Evolutionary conservation across 306 rosid species (phyloP).

Genomic region (Myrica gale): DNA sequence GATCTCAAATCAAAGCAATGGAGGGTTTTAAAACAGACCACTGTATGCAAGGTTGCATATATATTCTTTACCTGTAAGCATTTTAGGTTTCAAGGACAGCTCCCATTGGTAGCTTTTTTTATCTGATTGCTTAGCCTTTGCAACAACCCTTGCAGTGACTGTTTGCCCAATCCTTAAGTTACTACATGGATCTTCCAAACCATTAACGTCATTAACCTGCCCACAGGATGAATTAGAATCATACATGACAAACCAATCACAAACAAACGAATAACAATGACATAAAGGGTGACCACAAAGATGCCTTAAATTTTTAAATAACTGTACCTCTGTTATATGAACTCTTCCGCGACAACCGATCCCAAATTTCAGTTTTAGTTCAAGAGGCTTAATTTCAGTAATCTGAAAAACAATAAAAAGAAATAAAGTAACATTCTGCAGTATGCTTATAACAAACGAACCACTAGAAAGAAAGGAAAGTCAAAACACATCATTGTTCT

Average conservation of each 20-base stretch:
- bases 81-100: slow-evolving; percentile 63
- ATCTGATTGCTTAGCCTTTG: slow-evolving; percentile 56
- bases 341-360: slow-evolving; percentile 67
- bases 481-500: slow-evolving; percentile 10
- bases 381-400: slow-evolving; percentile 74
- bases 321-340: slow-evolving; percentile 79
- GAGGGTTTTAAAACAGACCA: slow-evolving; percentile 9
- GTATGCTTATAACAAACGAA: background rate
- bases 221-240: slow-evolving; percentile 13
- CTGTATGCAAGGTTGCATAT: background rate
- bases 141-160: slow-evolving; percentile 65
- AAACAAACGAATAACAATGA: background rate
- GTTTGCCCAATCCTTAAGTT: slow-evolving; percentile 73
- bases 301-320: slow-evolving; percentile 16
- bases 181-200: slow-evolving; percentile 62
- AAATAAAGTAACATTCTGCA: slow-evolving; percentile 24
- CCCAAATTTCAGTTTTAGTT: slow-evolving; percentile 83
- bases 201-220: slow-evolving; percentile 60
- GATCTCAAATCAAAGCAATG: background rate
- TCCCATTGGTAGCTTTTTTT: slow-evolving; percentile 65
- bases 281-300: slow-evolving; percentile 3
- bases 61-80: slow-evolving; percentile 51
- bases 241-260: slow-evolving; percentile 19
- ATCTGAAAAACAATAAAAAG: slow-evolving; percentile 46
- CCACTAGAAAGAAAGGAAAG: slow-evolving; percentile 4